A percentile compares a stretch with the other conserved stretches of the same genome.
These are phyloP conservation scores for Fraxinus nigra DNA, from an alignment of 305 asterid species.

Conservation along the genomic window DNA sequence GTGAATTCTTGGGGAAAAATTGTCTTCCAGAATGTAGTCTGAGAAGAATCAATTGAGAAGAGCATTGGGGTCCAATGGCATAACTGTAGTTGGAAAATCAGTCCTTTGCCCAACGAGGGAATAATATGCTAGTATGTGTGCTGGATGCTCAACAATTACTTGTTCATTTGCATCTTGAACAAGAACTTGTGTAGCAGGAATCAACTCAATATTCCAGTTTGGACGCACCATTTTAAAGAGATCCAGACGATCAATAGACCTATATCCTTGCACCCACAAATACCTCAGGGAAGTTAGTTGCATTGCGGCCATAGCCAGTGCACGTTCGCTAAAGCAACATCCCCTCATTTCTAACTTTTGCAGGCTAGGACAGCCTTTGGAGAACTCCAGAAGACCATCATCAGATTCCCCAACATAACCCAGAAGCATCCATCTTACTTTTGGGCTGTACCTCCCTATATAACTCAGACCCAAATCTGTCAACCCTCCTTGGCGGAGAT, in stretches of 20 bases:
- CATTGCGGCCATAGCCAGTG: constrained; percentile 3
- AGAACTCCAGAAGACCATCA: background rate
- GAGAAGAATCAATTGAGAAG: background rate
- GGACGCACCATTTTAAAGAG: background rate
- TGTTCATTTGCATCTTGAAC: background rate
- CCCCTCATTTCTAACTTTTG: background rate
- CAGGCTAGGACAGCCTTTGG: background rate
- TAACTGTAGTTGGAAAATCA: background rate
- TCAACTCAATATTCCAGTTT: background rate
- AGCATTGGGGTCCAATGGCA: background rate
- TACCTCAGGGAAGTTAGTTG: constrained; percentile 11
- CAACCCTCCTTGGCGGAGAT: constrained; percentile 2
- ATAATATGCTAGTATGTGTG: background rate
- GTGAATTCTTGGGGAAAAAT: background rate
- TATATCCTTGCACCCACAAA: constrained; percentile 14
- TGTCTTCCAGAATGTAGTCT: background rate
- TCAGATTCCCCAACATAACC: background rate
- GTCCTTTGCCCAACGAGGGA: background rate
- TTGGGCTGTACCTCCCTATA: background rate
- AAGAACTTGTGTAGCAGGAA: background rate
- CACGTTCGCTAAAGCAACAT: constrained; percentile 2
- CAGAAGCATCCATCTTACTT: constrained; percentile 6
- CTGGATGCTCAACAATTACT: background rate
- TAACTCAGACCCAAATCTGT: constrained; percentile 6
- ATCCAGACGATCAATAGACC: background rate